A percentile compares a stretch with the other conserved stretches of the same genome.
phyloP scores from a whole-genome alignment of 176 grass and related monocot genomes.

The Bromus sterilis region DNA sequence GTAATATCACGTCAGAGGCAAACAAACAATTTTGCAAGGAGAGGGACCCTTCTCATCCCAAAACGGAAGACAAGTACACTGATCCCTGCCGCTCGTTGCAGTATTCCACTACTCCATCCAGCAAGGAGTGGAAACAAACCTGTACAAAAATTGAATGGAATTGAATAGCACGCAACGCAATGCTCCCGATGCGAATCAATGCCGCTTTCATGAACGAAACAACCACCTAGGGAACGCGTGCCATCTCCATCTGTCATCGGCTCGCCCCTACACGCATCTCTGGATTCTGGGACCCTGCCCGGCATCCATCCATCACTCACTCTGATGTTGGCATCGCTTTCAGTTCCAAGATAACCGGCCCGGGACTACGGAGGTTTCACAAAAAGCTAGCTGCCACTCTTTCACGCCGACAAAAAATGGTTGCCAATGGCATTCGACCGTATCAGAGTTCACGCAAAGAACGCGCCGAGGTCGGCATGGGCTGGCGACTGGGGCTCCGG shows the following conservation, averaged over 20 bases:
- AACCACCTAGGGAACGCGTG: conserved; percentile 3
- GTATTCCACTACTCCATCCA: neutral
- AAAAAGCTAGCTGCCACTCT: neutral
- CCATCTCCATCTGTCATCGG: neutral
- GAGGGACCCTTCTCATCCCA: neutral
- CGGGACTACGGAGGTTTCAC: neutral
- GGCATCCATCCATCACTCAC: neutral
- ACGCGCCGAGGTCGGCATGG: conserved; percentile 28
- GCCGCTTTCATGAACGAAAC: neutral
- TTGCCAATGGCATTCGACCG: neutral
- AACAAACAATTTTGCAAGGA: neutral
- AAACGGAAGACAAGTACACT: neutral
- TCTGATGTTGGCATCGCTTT: neutral
- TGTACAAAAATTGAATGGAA: neutral
- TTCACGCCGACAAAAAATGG: neutral
- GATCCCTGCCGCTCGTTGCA: neutral
- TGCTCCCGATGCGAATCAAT: conserved; percentile 20
- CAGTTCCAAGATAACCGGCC: too few relatives aligned
- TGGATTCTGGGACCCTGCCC: neutral
- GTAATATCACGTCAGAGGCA: neutral
- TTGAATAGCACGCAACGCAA: neutral
- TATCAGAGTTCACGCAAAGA: conserved; percentile 22
- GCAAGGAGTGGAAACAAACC: neutral
- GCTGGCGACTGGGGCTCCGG: conserved; percentile 45
- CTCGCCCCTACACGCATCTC: neutral